Evolutionary conservation across 148 eudicot species (phyloP), one percentile per base, ranked within the genome.

Genomic region (Chenopodium quinoa): DNA sequence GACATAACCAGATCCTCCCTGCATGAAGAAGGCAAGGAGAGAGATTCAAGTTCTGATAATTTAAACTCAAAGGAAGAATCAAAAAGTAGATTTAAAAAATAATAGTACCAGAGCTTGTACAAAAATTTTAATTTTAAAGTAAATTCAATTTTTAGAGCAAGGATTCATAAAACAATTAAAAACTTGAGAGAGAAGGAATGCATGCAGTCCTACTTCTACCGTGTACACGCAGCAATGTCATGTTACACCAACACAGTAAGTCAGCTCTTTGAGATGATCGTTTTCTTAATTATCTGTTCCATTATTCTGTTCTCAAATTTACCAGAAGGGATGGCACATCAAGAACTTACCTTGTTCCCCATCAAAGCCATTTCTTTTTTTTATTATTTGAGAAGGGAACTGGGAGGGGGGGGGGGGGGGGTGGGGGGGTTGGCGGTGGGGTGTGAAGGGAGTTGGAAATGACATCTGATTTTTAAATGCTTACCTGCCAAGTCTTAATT

Each of bases 1-100:
- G 58, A 96, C 99, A 79, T 90, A 88, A 71, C 99, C 99, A 32
- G 92, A 86, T 87, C 99, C 99, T 75, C 99, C 99, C 99, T 96
- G 81, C 73, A 78, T 81, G 75, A 22, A 58, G 63, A 71, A 68
- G 9, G 27, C 27, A 75, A 34, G 14, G 31, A 11, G 5, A 3
- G 56, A 52, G 14, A 81, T 2, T 23, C 23, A 66, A 19, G 73
- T 25, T 65, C 56, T 34, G 73, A 60, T 44, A 9, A 56, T 48
- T 10, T 25, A 80, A 62, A 66, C 3, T 65, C 17, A 69, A 63
- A n/a, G 23, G 27, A 64, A 75, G 20, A 70, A 70, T 56, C 50
- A 48, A 29, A 29, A 70, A 37, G 31, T 50, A 48, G 13, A 74
- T 6, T 29, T 4, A 50, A 7, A 47, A 10, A 70, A 4, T 34